A percentile compares a stretch with the other conserved stretches of the same genome.
Conservation (phyloP, 805 yeast species). For the Kuraishia floccosa region DNA sequence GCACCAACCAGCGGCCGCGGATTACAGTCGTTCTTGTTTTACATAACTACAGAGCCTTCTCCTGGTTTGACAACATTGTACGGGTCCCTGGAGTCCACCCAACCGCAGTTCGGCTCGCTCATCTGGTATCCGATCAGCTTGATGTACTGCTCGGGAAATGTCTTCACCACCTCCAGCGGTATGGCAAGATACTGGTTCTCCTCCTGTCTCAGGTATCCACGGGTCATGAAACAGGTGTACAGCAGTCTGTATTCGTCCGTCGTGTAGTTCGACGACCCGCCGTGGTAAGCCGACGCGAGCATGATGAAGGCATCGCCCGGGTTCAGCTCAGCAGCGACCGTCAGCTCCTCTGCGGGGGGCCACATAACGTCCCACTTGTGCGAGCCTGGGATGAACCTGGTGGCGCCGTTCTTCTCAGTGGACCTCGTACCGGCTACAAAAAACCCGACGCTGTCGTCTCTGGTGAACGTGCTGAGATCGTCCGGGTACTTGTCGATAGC, state of each 20-base stretch:
- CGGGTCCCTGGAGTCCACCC: slow-evolving; percentile 8
- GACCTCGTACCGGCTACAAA: slow-evolving; percentile 9
- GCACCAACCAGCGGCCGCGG: too few species aligned
- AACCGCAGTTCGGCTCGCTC: slow-evolving; percentile 9
- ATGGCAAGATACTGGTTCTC: slow-evolving; percentile 14
- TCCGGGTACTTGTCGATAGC: slow-evolving; percentile 7
- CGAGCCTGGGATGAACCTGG: slow-evolving; percentile 20
- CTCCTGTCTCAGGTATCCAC: slow-evolving; percentile 15
- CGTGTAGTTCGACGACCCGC: slow-evolving; percentile 17
- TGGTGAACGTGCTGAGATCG: too few species aligned
- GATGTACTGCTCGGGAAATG: slow-evolving; percentile 7
- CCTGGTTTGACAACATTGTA: slow-evolving; percentile 4
- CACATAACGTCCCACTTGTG: slow-evolving; percentile 18
- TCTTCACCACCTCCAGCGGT: slow-evolving; percentile 12
- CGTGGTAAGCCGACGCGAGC: slow-evolving; percentile 18
- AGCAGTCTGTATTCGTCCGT: slow-evolving; percentile 12
- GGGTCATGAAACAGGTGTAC: slow-evolving; percentile 16
- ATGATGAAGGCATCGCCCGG: slow-evolving; percentile 19
- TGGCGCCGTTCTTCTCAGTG: slow-evolving; percentile 17
- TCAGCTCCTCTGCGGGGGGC: slow-evolving; percentile 10
- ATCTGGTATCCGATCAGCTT: slow-evolving; percentile 8
- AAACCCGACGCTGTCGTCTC: slow-evolving; percentile 11
- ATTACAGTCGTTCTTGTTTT: too few species aligned
- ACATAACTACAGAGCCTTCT: too few species aligned
- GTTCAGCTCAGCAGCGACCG: slow-evolving; percentile 14